Evolutionary conservation across 768 basidiomycete species (phyloP).

Genomic region (Rhizopogon rudus): DNA sequence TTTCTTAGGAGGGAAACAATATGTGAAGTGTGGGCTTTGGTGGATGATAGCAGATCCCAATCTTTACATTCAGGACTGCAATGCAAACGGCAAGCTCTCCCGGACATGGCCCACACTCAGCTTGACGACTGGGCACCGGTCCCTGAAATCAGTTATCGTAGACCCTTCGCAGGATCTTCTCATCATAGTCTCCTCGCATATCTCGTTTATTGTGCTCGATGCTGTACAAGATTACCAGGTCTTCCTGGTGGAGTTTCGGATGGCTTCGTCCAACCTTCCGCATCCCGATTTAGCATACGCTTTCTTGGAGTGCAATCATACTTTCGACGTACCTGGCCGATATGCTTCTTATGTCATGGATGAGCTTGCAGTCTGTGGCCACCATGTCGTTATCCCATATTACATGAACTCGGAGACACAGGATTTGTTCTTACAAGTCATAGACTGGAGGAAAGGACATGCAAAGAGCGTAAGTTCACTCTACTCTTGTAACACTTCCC

Average conservation of each 20-base stretch:
- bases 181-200: no score
- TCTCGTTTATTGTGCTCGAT: not conserved
- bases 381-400: not conserved
- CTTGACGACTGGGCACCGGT: not conserved
- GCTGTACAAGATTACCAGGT: not conserved
- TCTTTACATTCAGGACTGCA: not conserved
- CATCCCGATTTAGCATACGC: not conserved
- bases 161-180: not conserved
- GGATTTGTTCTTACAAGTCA: not conserved
- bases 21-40: not conserved
- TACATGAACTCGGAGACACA: no score
- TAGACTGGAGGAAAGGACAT: not conserved
- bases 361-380: not conserved
- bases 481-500: no score
- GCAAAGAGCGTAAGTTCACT: not conserved
- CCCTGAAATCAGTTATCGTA: not conserved
- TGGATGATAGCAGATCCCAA: not conserved
- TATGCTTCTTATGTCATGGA: not conserved
- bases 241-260: not conserved
- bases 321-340: not conserved
- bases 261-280: not conserved
- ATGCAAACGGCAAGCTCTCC: not conserved
- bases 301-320: not conserved
- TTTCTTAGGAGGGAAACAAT: not conserved
- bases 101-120: not conserved